Base-by-base conservation (phyloP, 2,329 filamentous ascomycete species). In the Xylaria polymorpha region DNA sequence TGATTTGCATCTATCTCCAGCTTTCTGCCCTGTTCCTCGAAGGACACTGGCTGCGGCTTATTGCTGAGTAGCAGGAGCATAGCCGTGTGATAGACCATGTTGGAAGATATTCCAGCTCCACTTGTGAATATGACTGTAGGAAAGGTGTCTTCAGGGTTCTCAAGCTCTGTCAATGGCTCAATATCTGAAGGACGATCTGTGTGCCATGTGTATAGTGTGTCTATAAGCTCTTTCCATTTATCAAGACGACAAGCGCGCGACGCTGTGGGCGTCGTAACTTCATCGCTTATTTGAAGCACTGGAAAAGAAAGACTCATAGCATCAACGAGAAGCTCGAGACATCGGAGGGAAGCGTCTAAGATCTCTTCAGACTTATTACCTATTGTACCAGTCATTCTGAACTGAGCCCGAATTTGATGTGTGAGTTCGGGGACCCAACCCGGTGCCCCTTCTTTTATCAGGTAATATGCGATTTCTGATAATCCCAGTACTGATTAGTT, bases 31-130 rank as follows among this genome's bases (percentile, higher is more conserved):
- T 55, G 50, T 50, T 68, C 62, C 7, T 53, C 44, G 18, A 61
- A 14, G 8, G 48, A 51, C 44, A 32, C 12, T 25, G 29, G 41
- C 8, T 61, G 39, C 6, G 67, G 60, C 35, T 41, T 66, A 39
- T 71, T 66, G 18, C 39, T 53, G n/a, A 74, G 56, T n/a, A 74
- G 50, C 12, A 73, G 32, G 41, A 67, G 32, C 71, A 74, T 74
- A 18, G 73, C 67, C 3, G 58, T 61, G 44, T 73, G 71, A 39
- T 74, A 74, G 5, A 74, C 43, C 15, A 20, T 64, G 48, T 71
- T 73, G 25, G 62, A 63, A 8, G 67, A 68, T n/a, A 73, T 48
- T 3, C 67, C 72, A 20, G 72, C 72, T 25, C 69, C 68, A 37
- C 35, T 67, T 8, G 66, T 46, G 25, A 72, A 71, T 53, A 72